Evolutionary conservation across 2,329 filamentous ascomycete species (phyloP).

Genomic region (Sphaceloma murrayae): DNA sequence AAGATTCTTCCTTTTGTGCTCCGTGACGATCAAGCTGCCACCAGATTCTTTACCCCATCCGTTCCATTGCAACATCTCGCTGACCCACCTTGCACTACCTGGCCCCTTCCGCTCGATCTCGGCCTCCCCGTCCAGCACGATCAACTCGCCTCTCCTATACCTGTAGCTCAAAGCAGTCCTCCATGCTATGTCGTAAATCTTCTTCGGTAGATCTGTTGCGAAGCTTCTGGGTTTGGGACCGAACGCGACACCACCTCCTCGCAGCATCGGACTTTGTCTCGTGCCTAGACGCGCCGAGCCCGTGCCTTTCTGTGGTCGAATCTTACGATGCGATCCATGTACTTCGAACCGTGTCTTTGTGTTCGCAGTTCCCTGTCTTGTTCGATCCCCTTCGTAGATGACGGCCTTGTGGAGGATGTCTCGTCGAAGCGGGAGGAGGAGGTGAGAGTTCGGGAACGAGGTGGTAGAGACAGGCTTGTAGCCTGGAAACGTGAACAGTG

Average conservation of each 20-base stretch:
- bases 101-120: conserved; percentile 46
- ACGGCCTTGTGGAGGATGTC: conserved; percentile 91
- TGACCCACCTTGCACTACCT: conserved; percentile 44
- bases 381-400: conserved; percentile 81
- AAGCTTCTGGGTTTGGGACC: conserved; percentile 94
- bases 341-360: conserved; percentile 77
- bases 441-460: conserved; percentile 69
- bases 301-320: conserved; percentile 77
- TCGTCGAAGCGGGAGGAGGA: conserved; percentile 75
- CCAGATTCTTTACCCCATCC: conserved; percentile 58
- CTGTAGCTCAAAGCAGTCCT: conserved; percentile 87
- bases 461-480: conserved; percentile 75
- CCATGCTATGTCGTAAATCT: conserved; percentile 94
- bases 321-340: conserved; percentile 70
- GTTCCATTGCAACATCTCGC: conserved; percentile 60
- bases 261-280: conserved; percentile 69
- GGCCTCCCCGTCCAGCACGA: conserved; percentile 71
- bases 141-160: conserved; percentile 74
- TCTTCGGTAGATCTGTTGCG: conserved; percentile 67
- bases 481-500: conserved; percentile 80
- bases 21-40: conserved; percentile 66
- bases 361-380: conserved; percentile 75
- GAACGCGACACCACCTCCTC: conserved; percentile 77
- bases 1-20: conserved; percentile 50
- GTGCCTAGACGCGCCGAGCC: conserved; percentile 71